A percentile compares a stretch with the other conserved stretches of the same genome.
phyloP scores from a whole-genome alignment of 805 yeast genomes.

The Kregervanrija pseudodelftensis region DNA sequence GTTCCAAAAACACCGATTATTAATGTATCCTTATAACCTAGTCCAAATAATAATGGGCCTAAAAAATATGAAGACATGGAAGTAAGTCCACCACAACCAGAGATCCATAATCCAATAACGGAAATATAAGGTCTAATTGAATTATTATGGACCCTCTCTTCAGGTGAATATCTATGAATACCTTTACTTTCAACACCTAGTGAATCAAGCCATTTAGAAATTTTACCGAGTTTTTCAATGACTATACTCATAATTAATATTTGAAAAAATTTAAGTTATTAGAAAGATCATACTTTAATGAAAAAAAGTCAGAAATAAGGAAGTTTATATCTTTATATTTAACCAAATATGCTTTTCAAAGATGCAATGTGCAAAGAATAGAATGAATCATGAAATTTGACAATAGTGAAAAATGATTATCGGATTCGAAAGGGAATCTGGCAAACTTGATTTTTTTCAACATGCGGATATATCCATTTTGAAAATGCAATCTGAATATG shows the following conservation, averaged over 20 bases:
- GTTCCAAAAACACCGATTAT: slow-evolving; percentile 58
- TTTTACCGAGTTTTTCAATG: not conserved
- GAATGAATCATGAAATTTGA: too few relatives aligned
- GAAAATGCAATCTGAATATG: too few relatives aligned
- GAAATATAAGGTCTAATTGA: slow-evolving; percentile 22
- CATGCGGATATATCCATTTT: too few relatives aligned
- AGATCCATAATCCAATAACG: slow-evolving; percentile 72
- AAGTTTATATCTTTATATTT: not conserved
- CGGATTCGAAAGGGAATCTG: too few relatives aligned
- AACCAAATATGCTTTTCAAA: not conserved
- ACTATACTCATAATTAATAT: too few relatives aligned
- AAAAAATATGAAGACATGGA: slow-evolving; percentile 80
- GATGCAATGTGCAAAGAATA: not conserved
- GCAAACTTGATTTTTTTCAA: too few relatives aligned
- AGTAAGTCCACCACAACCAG: slow-evolving; percentile 83
- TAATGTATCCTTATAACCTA: slow-evolving; percentile 61
- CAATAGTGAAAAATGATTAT: too few relatives aligned
- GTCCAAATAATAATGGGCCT: slow-evolving; percentile 64
- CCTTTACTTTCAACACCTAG: slow-evolving; percentile 71
- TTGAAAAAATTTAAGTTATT: too few relatives aligned
- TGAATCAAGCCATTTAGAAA: slow-evolving; percentile 38
- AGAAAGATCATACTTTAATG: too few relatives aligned
- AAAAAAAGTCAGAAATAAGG: too few relatives aligned
- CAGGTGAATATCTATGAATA: slow-evolving; percentile 64
- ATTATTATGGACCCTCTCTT: slow-evolving; percentile 32